These are phyloP conservation scores for Capsella rubella DNA, from an alignment of 441 rosid genomes.

Conservation along the genomic window DNA sequence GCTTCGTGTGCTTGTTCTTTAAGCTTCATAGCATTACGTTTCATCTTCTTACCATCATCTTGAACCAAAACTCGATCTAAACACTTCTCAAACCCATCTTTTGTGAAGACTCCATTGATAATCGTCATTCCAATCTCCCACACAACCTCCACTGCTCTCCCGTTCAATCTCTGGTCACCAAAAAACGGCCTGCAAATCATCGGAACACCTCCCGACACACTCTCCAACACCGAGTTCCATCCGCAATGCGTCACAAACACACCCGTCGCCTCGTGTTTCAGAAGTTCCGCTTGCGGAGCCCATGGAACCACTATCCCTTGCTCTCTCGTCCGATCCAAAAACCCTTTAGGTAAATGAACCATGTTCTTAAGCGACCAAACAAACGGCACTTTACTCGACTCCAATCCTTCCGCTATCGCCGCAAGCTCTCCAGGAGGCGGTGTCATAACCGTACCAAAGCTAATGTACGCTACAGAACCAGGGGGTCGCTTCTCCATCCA, in stretches of 20 bases:
- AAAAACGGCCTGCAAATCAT: constrained; percentile 76
- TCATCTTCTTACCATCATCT: constrained; percentile 53
- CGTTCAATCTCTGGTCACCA: constrained; percentile 61
- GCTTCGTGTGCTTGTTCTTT: constrained; percentile 50
- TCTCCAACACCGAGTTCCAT: constrained; percentile 69
- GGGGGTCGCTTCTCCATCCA: constrained; percentile 57
- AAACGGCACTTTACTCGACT: constrained; percentile 51
- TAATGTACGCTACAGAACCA: constrained; percentile 58
- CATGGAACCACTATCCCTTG: constrained; percentile 57
- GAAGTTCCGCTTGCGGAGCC: constrained; percentile 58
- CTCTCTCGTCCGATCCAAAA: constrained; percentile 48
- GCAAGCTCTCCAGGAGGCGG: constrained; percentile 54
- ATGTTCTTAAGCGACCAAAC: constrained; percentile 57
- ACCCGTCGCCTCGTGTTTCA: constrained; percentile 52
- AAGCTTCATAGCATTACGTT: constrained; percentile 44
- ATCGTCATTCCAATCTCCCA: constrained; percentile 63
- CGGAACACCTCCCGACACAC: constrained; percentile 62
- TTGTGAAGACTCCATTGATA: constrained; percentile 50
- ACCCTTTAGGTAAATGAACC: constrained; percentile 50
- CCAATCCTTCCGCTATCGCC: constrained; percentile 61
- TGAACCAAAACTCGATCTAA: constrained; percentile 50
- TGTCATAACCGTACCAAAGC: constrained; percentile 58
- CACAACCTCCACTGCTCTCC: constrained; percentile 53
- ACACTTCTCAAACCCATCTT: constrained; percentile 47
- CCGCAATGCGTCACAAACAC: constrained; percentile 68